Evolutionary conservation across 2,329 filamentous ascomycete species (phyloP), one percentile per base, ranked within the genome.

Genomic region (Coleophoma cylindrospora): DNA sequence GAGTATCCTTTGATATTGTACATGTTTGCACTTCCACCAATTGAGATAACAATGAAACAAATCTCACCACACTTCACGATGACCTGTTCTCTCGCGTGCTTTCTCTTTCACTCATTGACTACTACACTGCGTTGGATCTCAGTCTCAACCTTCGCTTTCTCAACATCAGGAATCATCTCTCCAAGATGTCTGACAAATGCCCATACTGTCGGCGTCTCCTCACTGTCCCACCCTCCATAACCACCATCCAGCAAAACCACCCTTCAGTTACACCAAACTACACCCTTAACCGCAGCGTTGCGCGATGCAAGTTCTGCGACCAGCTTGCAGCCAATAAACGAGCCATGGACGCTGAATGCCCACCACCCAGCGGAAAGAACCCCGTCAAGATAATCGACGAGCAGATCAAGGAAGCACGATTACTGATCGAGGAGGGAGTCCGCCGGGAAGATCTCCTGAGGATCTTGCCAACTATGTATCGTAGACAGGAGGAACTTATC

Each of bases 251-350:
- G 14, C 33, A 48, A 36, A 46, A 55, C 15, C 61, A 48, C 22
- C 53, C 56, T 3, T 21, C 43, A 13, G 46, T 61, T 15, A 36
- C 14, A 36, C 50, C 48, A 12, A 48, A 54, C 40, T 34, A 48
- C 3, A 17, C 6, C 2, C 48, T 63, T 41, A 52, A 63, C 40
- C 60, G 56, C 8, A 47, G 33, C 1, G 46, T 55, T 15, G 50
- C 50, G 10, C 54, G 58, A 17, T 64, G 62, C 50, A 53, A 53
- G 27, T 48, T 56, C 5, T 64, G 62, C 48, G 59, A 63, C 33
- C 48, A 56, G 5, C 40, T 51, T 17, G 49, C 47, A 36, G 54
- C 57, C 7, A 49, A 57, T 12, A 52, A 50, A 19, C 40, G 43
- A 17, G 54, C 52, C 9, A 49, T 54, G 4, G 47, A 53, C 33